Base-by-base conservation (phyloP, 331 rosid genomes). In the Malus hybrid region DNA sequence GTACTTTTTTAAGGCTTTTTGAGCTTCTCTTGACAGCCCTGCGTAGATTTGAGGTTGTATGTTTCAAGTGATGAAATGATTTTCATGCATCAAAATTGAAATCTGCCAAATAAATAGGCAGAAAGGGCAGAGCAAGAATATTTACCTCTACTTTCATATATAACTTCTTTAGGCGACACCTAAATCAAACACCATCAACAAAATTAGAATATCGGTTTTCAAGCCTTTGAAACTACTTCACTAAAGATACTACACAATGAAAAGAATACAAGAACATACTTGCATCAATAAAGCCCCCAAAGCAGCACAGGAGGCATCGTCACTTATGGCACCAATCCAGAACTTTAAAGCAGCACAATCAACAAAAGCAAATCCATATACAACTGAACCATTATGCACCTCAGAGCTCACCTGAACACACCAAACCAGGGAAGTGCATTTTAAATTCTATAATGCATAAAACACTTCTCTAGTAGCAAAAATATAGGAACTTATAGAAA, bases 91-190 rank as follows among this genome's bases (percentile, higher is more conserved):
- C 63, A 65, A 31, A 76, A 60, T 39, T 56, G 76, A 67, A 76
- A 63, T 29, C 48, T 20, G 56, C 11, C 28, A 79, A 29, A 46
- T 36, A 15, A 14, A 15, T 27, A 57, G 12, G 55, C 10, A 48
- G 29, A 31, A 46, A 12, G 7, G 39, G 32, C 16, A 8, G 18
- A 59, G 65, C 4, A 66, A 59, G 75, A 77, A 57, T 28, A 29
- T 68, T 81, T 80, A 95, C 97, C 97, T 87, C 86, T 84, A 64
- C 82, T 82, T 76, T 92, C 96, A 75, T 84, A 92, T 71, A 90
- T 70, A 80, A 92, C 85, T 86, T 95, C 97, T 87, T 89, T 92
- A 18, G 99, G 99, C 39, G 96, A 90, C 81, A 95, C 97, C 99
- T 95, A 77, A 65, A 76, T 20, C 70, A 79, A 82, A 74, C 61